These are phyloP conservation scores for Neofusicoccum parvum DNA, from an alignment of 2,329 filamentous ascomycete genomes.

Conservation along the genomic window DNA sequence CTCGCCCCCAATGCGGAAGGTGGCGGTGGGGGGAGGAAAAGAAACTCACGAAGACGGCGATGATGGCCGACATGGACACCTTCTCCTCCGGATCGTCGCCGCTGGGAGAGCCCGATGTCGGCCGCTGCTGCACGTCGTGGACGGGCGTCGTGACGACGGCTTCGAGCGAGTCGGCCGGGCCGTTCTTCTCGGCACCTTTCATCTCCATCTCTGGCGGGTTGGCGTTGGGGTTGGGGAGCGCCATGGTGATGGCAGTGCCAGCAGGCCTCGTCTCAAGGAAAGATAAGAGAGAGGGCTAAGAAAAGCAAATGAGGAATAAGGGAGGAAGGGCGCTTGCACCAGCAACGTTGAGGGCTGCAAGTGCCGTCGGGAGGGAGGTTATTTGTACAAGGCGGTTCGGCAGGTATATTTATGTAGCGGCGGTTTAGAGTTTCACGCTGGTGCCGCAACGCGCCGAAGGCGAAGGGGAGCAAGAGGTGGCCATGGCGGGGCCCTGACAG, in stretches of 20 bases:
- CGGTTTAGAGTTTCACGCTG: neutral
- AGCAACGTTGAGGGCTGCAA: no score
- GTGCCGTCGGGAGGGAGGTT: neutral
- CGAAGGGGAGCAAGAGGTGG: neutral
- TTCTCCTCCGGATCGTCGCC: neutral
- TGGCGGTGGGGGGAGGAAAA: no score
- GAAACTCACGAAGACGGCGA: constrained; percentile 16
- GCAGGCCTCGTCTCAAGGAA: neutral
- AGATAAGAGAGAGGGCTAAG: neutral
- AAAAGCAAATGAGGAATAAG: neutral
- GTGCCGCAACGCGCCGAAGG: neutral
- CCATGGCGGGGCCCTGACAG: neutral
- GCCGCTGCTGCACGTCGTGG: neutral
- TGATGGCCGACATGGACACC: constrained; percentile 2
- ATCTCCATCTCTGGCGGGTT: neutral
- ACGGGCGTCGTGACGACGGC: neutral
- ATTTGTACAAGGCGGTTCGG: neutral
- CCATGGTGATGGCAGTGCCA: neutral
- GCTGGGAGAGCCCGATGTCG: no score
- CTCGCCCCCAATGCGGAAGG: no score
- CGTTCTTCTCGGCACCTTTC: neutral
- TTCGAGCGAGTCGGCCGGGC: neutral
- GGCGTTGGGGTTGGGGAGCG: neutral
- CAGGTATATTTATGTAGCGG: constrained; percentile 5
- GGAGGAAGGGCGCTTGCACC: no score